Evolutionary conservation across 2,329 filamentous ascomycete genomes (phyloP).

Genomic region (Didymella pinodella): DNA sequence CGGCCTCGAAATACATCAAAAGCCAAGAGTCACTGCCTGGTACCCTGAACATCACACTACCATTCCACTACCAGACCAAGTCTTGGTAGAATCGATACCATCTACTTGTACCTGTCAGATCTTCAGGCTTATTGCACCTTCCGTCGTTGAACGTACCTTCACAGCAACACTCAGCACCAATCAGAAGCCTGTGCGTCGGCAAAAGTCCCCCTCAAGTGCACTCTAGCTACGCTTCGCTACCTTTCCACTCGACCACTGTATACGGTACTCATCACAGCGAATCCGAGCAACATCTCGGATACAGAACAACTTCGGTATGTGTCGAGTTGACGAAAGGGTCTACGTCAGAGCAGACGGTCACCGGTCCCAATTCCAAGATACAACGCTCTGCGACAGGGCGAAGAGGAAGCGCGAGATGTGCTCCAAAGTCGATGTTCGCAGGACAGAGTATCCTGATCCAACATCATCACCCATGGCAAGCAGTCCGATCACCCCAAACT

Average conservation of each 20-base stretch:
- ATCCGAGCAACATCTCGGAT: background rate
- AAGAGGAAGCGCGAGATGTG: slow-evolving; percentile 32
- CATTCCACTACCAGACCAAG: background rate
- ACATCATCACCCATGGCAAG: slow-evolving; percentile 40
- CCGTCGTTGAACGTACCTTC: background rate
- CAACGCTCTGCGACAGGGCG: slow-evolving; percentile 37
- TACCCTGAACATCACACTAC: slow-evolving; percentile 18
- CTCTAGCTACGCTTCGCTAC: background rate
- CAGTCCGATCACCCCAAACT: slow-evolving; percentile 42
- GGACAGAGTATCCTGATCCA: slow-evolving; percentile 40
- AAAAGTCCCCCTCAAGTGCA: background rate
- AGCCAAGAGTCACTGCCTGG: slow-evolving; percentile 15
- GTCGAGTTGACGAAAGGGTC: slow-evolving; percentile 43
- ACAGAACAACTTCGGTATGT: slow-evolving; percentile 36
- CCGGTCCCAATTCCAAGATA: slow-evolving; percentile 35
- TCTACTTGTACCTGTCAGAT: slow-evolving; percentile 10
- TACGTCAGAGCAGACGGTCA: slow-evolving; percentile 40
- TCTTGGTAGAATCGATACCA: background rate
- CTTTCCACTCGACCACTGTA: background rate
- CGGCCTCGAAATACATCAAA: slow-evolving; percentile 25
- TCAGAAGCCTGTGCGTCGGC: background rate
- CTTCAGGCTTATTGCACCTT: background rate
- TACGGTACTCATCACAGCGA: background rate
- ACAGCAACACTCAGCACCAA: background rate
- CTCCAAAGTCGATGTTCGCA: slow-evolving; percentile 34